phyloP scores from a whole-genome alignment of 305 asterid genomes.

The Fraxinus platypoda region DNA sequence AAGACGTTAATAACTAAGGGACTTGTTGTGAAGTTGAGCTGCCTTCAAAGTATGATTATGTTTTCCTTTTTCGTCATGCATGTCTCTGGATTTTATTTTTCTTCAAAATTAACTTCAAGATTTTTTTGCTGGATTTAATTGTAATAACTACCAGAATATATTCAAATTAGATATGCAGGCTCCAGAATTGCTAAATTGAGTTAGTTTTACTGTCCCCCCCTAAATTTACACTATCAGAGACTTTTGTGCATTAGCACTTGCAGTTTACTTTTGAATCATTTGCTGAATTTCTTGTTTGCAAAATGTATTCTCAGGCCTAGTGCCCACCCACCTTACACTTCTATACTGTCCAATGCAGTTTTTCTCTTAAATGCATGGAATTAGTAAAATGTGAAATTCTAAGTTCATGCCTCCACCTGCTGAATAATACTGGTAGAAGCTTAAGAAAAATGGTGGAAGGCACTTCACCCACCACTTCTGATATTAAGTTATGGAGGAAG shows the following conservation, averaged over 20 bases:
- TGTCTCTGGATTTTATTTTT: no score
- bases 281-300: not conserved
- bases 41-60: slow-evolving; percentile 75
- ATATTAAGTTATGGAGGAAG: slow-evolving; percentile 2
- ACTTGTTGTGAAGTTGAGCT: slow-evolving; percentile 88
- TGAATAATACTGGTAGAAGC: not conserved
- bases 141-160: not conserved
- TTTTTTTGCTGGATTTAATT: not conserved
- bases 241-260: not conserved
- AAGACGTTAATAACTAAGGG: slow-evolving; percentile 71
- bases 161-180: not conserved
- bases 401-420: not conserved
- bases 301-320: not conserved
- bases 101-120: not conserved
- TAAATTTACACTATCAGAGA: not conserved
- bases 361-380: not conserved
- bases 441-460: not conserved
- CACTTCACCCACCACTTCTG: slow-evolving; percentile 14
- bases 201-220: not conserved
- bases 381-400: not conserved
- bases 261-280: not conserved
- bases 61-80: not conserved
- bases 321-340: not conserved
- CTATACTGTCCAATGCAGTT: not conserved
- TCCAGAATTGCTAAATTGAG: not conserved